Base-by-base conservation (phyloP, 441 rosid species). In the Bocquillonia castaneifolia region DNA sequence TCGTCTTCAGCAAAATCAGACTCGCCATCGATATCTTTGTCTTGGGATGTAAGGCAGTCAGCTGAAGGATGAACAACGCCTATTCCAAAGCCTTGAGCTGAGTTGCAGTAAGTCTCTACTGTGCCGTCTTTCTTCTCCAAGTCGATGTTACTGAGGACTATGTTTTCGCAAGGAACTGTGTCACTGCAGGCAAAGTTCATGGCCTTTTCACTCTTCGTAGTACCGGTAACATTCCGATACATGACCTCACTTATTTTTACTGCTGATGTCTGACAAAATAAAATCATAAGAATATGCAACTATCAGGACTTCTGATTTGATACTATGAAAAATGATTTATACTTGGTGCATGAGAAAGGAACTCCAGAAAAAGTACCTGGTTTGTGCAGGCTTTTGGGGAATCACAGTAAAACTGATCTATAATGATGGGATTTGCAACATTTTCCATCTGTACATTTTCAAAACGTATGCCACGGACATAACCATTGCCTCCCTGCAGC, bases 401-500 rank as follows among this genome's bases (percentile, higher is more conserved):
- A 81, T 94, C 99, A 22, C 99, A 94, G 75, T 92, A 94, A 86
- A 92, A 94, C 47, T 94, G 98, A 75, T 94, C 99, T 31, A 94
- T 94, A 61, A 93, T 80, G 69, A 93, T 89, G 23, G 98, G 97
- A 82, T 93, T 91, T 25, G 80, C 86, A 31, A 90, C 97, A 40
- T 94, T 79, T 36, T 85, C 84, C 98, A 92, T 86, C 84, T 70
- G 74, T 23, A 94, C 88, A 63, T 94, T 94, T 65, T 94, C 89
- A 1, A 81, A 91, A 61, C 87, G 94, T 22, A 94, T 78, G 23
- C 86, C 96, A 58, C 87, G 86, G 37, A 93, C 97, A 80, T 88
- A 87, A 28, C 99, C 97, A 37, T 86, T 81, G 53, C 99, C 99
- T 26, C 97, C 99, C 96, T 93, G 73, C 52, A 82, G 50, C 10